Conservation (phyloP, 2,329 filamentous ascomycete species). For the Colletotrichum sublineola region DNA sequence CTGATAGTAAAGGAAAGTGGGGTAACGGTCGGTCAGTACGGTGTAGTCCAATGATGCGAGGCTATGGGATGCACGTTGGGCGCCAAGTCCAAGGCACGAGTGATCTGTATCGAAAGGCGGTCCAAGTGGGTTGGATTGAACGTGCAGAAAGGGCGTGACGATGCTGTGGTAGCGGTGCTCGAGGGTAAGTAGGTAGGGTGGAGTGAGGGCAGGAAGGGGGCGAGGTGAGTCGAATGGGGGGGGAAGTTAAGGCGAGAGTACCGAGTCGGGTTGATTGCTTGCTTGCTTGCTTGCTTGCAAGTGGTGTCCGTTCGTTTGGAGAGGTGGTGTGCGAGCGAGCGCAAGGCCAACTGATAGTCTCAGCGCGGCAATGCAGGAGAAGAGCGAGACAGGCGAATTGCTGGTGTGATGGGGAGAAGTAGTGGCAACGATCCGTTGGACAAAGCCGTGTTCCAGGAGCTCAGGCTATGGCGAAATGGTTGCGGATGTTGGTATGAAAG, state of each 20-base stretch:
- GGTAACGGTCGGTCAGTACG: constrained; percentile 33
- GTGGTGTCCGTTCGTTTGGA: constrained; percentile 16
- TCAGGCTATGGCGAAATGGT: constrained; percentile 29
- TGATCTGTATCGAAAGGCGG: constrained; percentile 35
- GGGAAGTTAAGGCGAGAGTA: constrained; percentile 15
- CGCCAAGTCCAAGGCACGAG: constrained; percentile 40
- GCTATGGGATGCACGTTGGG: constrained; percentile 27
- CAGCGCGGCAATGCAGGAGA: constrained; percentile 26
- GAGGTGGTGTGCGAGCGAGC: constrained; percentile 33
- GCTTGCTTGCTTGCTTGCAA: constrained; percentile 8
- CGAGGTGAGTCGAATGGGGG: background rate
- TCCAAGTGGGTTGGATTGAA: constrained; percentile 25
- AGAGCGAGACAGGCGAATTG: constrained; percentile 16
- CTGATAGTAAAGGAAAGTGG: constrained; percentile 31
- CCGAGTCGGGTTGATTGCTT: constrained; percentile 6
- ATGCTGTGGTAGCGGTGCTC: constrained; percentile 3
- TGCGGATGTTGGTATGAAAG: background rate
- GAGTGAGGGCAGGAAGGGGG: constrained; percentile 3
- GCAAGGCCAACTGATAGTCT: constrained; percentile 37
- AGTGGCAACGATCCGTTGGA: constrained; percentile 7
- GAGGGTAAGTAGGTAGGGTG: background rate
- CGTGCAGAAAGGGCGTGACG: constrained; percentile 17
- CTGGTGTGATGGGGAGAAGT: background rate
- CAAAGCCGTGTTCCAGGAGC: constrained; percentile 34
- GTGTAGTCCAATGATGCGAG: constrained; percentile 29